phyloP scores from a whole-genome alignment of 2,329 filamentous ascomycete genomes.

The Fusarium metavorans region DNA sequence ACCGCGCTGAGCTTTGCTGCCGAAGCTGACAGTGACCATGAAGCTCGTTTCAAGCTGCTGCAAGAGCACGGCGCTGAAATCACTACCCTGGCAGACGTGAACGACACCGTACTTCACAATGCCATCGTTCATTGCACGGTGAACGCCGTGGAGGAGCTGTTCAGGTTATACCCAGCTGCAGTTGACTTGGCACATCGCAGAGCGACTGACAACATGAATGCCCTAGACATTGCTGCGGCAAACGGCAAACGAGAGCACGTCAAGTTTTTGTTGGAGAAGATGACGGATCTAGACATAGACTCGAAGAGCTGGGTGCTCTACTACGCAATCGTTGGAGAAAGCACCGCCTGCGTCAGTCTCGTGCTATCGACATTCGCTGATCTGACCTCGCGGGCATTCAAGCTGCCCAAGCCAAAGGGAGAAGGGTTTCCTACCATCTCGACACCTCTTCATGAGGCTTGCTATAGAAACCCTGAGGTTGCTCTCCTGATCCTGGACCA shows the following conservation, averaged over 20 bases:
- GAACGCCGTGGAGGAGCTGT: background rate
- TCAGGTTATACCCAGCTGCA: background rate
- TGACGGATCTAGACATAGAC: background rate
- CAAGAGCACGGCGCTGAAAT: background rate
- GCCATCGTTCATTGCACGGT: background rate
- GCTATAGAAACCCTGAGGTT: background rate
- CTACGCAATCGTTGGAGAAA: background rate
- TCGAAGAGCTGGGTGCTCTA: background rate
- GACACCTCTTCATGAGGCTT: background rate
- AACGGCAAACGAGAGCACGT: background rate
- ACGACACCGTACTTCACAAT: background rate
- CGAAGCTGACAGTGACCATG: background rate
- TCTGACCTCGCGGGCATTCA: background rate
- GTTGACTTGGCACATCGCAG: background rate
- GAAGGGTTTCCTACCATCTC: background rate
- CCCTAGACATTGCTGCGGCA: background rate
- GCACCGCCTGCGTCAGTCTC: background rate
- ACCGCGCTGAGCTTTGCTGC: background rate
- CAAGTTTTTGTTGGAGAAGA: background rate
- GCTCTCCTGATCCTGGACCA: background rate
- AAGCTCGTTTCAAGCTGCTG: background rate
- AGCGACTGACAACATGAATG: background rate
- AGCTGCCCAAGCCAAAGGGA: background rate
- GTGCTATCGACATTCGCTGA: background rate
- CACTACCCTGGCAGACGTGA: background rate